These are phyloP conservation scores for Kregervanrija fluxuum DNA, from an alignment of 805 yeast species.

Conservation along the genomic window DNA sequence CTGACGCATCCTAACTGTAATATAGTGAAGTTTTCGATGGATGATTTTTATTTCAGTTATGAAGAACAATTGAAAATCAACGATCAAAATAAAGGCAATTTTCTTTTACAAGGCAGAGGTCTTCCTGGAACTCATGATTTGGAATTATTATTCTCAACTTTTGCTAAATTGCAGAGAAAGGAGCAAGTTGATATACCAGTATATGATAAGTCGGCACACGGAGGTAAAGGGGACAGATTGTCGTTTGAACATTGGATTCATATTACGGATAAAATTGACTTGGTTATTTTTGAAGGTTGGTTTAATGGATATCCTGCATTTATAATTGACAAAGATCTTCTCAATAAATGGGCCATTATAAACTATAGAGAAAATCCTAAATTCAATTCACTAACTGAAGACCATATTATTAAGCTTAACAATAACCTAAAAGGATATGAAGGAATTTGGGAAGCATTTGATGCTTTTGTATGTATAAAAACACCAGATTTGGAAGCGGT, in stretches of 20 bases:
- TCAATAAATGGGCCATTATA: slow-evolving; percentile 21
- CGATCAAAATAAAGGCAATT: slow-evolving; percentile 27
- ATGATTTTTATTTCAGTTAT: slow-evolving; percentile 76
- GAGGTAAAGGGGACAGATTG: slow-evolving; percentile 76
- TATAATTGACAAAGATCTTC: slow-evolving; percentile 22
- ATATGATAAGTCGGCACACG: slow-evolving; percentile 68
- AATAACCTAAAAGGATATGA: slow-evolving; percentile 42
- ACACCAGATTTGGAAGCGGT: slow-evolving; percentile 58
- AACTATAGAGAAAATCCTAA: slow-evolving; percentile 11
- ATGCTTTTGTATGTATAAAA: slow-evolving; percentile 53
- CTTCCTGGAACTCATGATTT: slow-evolving; percentile 93
- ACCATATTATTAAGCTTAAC: slow-evolving; percentile 39
- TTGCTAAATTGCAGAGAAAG: slow-evolving; percentile 26
- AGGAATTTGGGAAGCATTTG: slow-evolving; percentile 49
- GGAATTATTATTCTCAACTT: slow-evolving; percentile 29
- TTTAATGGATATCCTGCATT: slow-evolving; percentile 66
- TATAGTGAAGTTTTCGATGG: slow-evolving; percentile 59
- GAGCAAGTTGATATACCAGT: slow-evolving; percentile 42
- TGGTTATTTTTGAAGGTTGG: slow-evolving; percentile 91
- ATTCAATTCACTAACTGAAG: slow-evolving; percentile 12
- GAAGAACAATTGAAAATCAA: slow-evolving; percentile 48
- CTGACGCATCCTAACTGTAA: slow-evolving; percentile 29
- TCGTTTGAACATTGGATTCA: slow-evolving; percentile 33
- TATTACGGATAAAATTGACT: slow-evolving; percentile 38
- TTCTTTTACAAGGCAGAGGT: slow-evolving; percentile 68